Evolutionary conservation across 139 green algal genomes (phyloP), one percentile per base, ranked within the genome.

Genomic region (Marvania coccoides): DNA sequence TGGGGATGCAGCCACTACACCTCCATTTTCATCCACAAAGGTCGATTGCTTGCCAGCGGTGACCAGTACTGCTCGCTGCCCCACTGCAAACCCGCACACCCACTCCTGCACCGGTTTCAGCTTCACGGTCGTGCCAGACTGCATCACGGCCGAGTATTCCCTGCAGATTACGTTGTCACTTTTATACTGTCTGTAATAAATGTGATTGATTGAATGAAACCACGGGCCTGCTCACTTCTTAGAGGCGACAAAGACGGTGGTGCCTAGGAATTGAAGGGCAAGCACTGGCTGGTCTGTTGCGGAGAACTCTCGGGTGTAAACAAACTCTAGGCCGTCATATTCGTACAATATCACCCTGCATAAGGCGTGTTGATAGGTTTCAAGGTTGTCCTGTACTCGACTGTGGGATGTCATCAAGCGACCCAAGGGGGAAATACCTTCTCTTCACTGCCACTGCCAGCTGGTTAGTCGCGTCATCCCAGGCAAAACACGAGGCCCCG

Each of bases 261-360:
- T 63, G 42, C 33, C 35, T 19, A 51, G 42, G 42, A 51, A 28
- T 19, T 51, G 42, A 51, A 51, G 42, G 42, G 42, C 42, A 19
- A n/a, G n/a, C n/a, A 51, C 42, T 28, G 42, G 42, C 19, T 70
- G 67, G 23, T 85, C 80, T 5, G 79, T 58, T 51, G 82, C 36
- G 5, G 33, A n/a, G 12, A 76, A 73, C 63, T 87, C 82, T 31
- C 71, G 76, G 53, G 79, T 36, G 31, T 85, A 71, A 29, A 80
- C 40, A 59, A 88, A 80, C 36, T 83, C 73, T 2, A 67, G 69
- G 4, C 65, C 63, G 24, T 79, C 67, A 42, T 77, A 69, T 31
- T 66, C 63, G 34, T 71, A 73, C 48, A 83, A 42, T 6, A 76
- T 40, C 19, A 83, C 42, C 23, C 48, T 72, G 60, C 42, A 31